Conservation (phyloP, 345 rosid species). For the Anacardium occidentale region DNA sequence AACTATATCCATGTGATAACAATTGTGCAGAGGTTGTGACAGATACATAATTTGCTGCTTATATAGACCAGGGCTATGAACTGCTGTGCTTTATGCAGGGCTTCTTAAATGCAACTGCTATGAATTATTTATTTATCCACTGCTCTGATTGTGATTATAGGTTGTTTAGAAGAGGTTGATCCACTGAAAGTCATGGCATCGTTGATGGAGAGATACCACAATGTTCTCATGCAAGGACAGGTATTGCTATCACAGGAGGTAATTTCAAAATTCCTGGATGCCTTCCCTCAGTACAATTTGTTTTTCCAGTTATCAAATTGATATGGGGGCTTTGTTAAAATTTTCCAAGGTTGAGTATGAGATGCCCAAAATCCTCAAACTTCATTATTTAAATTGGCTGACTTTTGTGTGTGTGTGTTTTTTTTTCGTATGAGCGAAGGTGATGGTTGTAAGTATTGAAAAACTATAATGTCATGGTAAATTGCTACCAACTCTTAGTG, state of each 20-base stretch:
- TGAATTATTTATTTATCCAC: background rate
- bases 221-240: constrained; percentile 38
- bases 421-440: no score
- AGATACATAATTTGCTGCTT: background rate
- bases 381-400: no score
- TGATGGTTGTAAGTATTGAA: no score
- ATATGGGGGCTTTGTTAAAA: background rate
- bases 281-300: constrained; percentile 40
- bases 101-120: background rate
- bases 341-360: background rate
- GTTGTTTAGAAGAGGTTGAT: constrained; percentile 49
- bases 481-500: no score
- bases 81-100: background rate
- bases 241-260: constrained; percentile 37
- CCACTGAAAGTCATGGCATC: constrained; percentile 26
- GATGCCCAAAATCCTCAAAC: background rate
- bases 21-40: background rate
- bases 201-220: constrained; percentile 40
- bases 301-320: constrained; percentile 35
- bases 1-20: background rate
- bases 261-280: constrained; percentile 39
- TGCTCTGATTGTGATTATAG: constrained; percentile 29
- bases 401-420: background rate
- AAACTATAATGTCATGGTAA: no score
- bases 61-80: background rate